Evolutionary conservation across 345 rosid species (phyloP), one percentile per base, ranked within the genome.

Genomic region (Linum tenue): DNA sequence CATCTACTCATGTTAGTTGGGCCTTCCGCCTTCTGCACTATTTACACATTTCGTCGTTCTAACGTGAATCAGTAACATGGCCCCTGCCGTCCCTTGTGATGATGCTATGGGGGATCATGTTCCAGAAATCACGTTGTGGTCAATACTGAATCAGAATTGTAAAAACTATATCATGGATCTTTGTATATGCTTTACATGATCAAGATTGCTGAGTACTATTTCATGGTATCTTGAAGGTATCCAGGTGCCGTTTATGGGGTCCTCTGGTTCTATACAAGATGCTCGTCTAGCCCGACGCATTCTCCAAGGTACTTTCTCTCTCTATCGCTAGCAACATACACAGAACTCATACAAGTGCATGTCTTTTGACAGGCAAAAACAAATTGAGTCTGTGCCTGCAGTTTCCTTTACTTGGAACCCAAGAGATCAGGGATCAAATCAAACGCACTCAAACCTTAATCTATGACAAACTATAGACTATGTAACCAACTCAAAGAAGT

Each of bases 1-100:
- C 42, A 39, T 72, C 1, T 72, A 72, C 7, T 16, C 66, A 72
- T 67, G 76, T 72, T 16, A 58, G 76, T 67, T 17, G 44, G 12
- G 12, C 51, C 12, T 44, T n/a, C 51, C 56, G 37, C 37, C 17
- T 5, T 7, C 6, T 44, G 35, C 8, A 10, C 8, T 2, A 17
- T 48, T 10, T 15, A 14, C 14, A 15, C 1, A 37, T 44, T 16
- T 15, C 58, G 16, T 12, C 58, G 16, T 6, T 14, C 15, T 55
- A 12, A 11, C 16, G 5, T 55, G 58, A 12, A 14, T 55, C 12
- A 11, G 15, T 11, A 11, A 6, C 16, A 5, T 55, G 12, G 4
- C n/a, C 58, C 5, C 15, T 11, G 16, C 12, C 12, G 12, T 55
- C 5, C 58, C 4, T 55, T 55, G 12, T 11, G 58, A 22, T 11